phyloP scores from a whole-genome alignment of 1,139 yeast species.

The Hanseniaspora gamundiae region DNA sequence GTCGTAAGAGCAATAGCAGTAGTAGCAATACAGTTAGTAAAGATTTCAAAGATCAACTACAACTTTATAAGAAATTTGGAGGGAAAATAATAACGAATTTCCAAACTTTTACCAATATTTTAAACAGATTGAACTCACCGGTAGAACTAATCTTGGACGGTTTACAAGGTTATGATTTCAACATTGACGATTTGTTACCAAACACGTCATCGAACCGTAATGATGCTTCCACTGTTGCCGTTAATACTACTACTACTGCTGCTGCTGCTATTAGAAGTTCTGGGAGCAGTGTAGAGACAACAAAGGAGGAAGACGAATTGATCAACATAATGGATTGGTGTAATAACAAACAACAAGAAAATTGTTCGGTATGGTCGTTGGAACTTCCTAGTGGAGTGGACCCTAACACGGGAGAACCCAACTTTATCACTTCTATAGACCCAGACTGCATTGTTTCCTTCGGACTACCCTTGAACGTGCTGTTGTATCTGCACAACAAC shows the following conservation, averaged over 20 bases:
- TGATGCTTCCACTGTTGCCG: too few relatives aligned
- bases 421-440: constrained; percentile 21
- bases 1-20: not conserved
- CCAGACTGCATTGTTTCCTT: constrained; percentile 42
- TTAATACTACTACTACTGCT: constrained; percentile 30
- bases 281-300: too few relatives aligned
- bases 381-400: constrained; percentile 82
- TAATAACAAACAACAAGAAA: constrained; percentile 34
- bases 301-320: constrained; percentile 11
- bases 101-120: constrained; percentile 26
- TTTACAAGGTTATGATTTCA: constrained; percentile 70
- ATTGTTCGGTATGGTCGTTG: constrained; percentile 47
- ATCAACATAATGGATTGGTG: constrained; percentile 52
- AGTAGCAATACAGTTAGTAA: not conserved
- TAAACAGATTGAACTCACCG: constrained; percentile 50
- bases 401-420: constrained; percentile 61
- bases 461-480: constrained; percentile 64
- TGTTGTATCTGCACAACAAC: constrained; percentile 22
- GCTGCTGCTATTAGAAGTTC: too few relatives aligned
- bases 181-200: constrained; percentile 36
- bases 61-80: constrained; percentile 42
- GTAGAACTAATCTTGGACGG: constrained; percentile 73
- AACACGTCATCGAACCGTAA: too few relatives aligned
- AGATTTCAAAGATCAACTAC: constrained; percentile 32
- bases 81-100: constrained; percentile 36